These are phyloP conservation scores for Coemansia sp. DNA, from an alignment of 192 early-diverging fungal genomes.

Conservation along the genomic window DNA sequence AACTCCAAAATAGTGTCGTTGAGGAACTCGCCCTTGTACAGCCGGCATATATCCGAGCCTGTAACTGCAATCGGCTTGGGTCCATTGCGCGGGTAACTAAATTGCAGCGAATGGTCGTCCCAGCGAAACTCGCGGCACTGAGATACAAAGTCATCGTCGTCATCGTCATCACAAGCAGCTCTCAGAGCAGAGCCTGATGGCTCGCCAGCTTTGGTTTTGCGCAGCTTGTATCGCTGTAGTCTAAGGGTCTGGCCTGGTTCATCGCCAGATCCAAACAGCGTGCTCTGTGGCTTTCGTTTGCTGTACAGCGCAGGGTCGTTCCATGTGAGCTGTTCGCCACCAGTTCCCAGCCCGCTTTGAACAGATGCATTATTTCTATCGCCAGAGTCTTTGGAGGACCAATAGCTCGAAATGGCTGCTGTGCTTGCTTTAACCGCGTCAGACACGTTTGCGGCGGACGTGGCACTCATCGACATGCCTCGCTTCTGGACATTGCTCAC, in stretches of 20 bases:
- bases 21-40: conserved; percentile 73
- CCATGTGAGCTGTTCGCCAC: not conserved
- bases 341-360: not conserved
- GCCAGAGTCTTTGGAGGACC: conserved; percentile 13
- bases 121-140: conserved; percentile 16
- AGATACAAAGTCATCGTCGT: conserved; percentile 15
- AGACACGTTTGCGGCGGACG: not conserved
- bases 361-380: not conserved
- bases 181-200: not conserved
- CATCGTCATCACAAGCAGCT: conserved; percentile 2
- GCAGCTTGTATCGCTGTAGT: conserved; percentile 16
- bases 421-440: not conserved
- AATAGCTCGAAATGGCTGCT: conserved; percentile 2
- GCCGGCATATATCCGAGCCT: conserved; percentile 62
- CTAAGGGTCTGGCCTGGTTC: not conserved
- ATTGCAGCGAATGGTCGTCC: conserved; percentile 23
- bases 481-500: not conserved
- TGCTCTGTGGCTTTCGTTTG: conserved; percentile 13
- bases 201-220: conserved; percentile 4
- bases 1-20: conserved; percentile 92
- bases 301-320: not conserved
- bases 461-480: not conserved
- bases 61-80: conserved; percentile 62
- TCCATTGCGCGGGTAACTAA: conserved; percentile 57
- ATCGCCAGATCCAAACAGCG: not conserved